Evolutionary conservation across 2,329 filamentous ascomycete species (phyloP).

Genomic region (Colletotrichum plurivorum): DNA sequence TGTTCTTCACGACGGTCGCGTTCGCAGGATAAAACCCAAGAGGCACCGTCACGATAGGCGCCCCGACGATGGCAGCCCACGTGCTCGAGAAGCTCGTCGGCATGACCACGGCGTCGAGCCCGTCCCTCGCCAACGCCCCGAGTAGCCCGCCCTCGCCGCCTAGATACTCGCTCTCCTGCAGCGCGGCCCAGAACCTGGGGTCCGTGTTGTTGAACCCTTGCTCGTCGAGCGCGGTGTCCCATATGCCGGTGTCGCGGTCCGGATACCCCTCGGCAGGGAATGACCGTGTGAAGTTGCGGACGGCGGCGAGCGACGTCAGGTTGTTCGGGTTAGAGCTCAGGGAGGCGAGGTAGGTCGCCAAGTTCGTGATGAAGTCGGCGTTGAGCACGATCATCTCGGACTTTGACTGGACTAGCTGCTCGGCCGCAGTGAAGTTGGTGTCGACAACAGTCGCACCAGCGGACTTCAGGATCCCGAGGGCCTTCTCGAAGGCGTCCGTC

Average conservation of each 20-base stretch:
- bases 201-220: constrained; percentile 69
- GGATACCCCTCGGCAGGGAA: constrained; percentile 72
- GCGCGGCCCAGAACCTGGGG: constrained; percentile 69
- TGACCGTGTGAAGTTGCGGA: constrained; percentile 68
- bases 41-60: constrained; percentile 73
- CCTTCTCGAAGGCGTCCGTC: constrained; percentile 66
- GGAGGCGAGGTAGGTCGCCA: constrained; percentile 69
- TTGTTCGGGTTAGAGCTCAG: constrained; percentile 70
- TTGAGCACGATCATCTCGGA: constrained; percentile 59
- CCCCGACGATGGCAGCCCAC: constrained; percentile 43
- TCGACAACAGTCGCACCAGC: constrained; percentile 73
- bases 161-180: constrained; percentile 66
- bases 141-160: constrained; percentile 73
- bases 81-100: constrained; percentile 59
- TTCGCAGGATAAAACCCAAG: constrained; percentile 60
- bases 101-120: constrained; percentile 72
- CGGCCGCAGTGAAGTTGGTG: constrained; percentile 56
- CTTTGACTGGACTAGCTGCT: constrained; percentile 45
- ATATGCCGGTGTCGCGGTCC: constrained; percentile 68
- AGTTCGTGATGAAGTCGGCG: constrained; percentile 71
- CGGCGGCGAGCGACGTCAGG: constrained; percentile 64
- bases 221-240: constrained; percentile 65
- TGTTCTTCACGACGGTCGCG: constrained; percentile 35
- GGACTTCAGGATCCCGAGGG: constrained; percentile 62
- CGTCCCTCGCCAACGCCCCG: constrained; percentile 67